Conservation (phyloP, 1,139 yeast genomes). For the Geotrichum australiense region DNA sequence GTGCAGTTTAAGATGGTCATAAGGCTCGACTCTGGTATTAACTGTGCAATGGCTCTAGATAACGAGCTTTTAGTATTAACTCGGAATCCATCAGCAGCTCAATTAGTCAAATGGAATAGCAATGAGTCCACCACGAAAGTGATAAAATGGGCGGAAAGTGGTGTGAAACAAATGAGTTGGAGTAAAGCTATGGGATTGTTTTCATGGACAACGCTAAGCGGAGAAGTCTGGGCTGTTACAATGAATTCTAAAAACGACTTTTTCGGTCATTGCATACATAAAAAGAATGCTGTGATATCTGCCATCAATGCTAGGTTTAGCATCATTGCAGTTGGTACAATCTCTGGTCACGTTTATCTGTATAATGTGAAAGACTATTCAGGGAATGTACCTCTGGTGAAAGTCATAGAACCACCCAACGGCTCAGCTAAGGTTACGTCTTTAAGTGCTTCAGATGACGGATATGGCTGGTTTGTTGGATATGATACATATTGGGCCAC, state of each 20-base stretch:
- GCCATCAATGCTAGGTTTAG: conserved; percentile 37
- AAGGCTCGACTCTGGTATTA: conserved; percentile 30
- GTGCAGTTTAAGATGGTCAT: conserved; percentile 28
- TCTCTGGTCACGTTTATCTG: conserved; percentile 29
- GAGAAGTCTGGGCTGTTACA: conserved; percentile 20
- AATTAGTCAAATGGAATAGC: conserved; percentile 26
- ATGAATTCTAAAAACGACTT: conserved; percentile 18
- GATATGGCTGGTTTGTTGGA: conserved; percentile 33
- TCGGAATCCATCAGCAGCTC: conserved; percentile 29
- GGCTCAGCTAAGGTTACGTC: conserved; percentile 26
- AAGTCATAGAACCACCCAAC: conserved; percentile 29
- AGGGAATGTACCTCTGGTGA: conserved; percentile 28
- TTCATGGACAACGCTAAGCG: conserved; percentile 16
- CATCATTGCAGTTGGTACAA: conserved; percentile 33
- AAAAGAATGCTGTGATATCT: conserved; percentile 24
- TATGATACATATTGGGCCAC: conserved; percentile 36
- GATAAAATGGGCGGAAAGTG: conserved; percentile 26
- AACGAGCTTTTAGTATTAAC: conserved; percentile 31
- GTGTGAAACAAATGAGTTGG: conserved; percentile 10
- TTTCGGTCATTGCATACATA: conserved; percentile 25
- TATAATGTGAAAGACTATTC: conserved; percentile 34
- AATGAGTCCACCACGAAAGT: conserved; percentile 20
- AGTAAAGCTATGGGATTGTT: conserved; percentile 18
- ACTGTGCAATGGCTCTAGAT: conserved; percentile 28
- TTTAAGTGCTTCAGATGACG: conserved; percentile 34